Base-by-base conservation (phyloP, 2,329 filamentous ascomycete species). In the Hypoxylon sp. region DNA sequence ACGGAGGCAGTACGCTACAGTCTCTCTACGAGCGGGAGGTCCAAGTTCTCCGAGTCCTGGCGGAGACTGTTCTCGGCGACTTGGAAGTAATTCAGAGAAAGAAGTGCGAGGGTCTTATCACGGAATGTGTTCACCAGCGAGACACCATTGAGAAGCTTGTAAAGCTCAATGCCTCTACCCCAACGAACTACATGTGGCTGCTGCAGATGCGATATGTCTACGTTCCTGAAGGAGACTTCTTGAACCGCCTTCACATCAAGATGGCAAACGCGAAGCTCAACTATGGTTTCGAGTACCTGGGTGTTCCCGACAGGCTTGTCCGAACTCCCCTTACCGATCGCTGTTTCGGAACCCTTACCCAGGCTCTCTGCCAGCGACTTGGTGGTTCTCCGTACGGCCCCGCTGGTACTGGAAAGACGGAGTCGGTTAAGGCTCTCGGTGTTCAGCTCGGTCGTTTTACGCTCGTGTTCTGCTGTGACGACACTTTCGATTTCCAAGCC, bases 401-500 rank as follows among this genome's bases (percentile, higher is more conserved):
- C 65, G 95, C 95, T 57, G 95, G 95, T 80, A 99, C 95, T 40
- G 95, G 95, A 74, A 99, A 99, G 78, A 99, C 95, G 0, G 95
- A 99, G 73, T 99, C 95, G 1, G 95, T 99, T 74, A 99, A 99
- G 77, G 95, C 95, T 17, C 84, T 99, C 21, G 96, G 95, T 80
- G 85, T 99, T 3, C 93, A 99, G 74, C 87, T 99, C 51, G 96
- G 95, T 73, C 88, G 96, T 58, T 99, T 99, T 74, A 99, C 96
- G 1, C 85, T 99, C 21, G 96, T 99, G 23, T 99, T 99, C 80
- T 99, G 96, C 75, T 99, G 95, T 79, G 95, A 99, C 72, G 95
- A 99, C 76, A 99, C 95, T 0, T 99, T 99, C 70, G 95, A 99
- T 75, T 99, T 98, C 82, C 95, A 99, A 72, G 95, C 95, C 47